Percentiles rank a stretch among this genome's conserved stretches.
Conservation (phyloP, 2,329 filamentous ascomycete genomes). For the Aspergillus uvarum region DNA sequence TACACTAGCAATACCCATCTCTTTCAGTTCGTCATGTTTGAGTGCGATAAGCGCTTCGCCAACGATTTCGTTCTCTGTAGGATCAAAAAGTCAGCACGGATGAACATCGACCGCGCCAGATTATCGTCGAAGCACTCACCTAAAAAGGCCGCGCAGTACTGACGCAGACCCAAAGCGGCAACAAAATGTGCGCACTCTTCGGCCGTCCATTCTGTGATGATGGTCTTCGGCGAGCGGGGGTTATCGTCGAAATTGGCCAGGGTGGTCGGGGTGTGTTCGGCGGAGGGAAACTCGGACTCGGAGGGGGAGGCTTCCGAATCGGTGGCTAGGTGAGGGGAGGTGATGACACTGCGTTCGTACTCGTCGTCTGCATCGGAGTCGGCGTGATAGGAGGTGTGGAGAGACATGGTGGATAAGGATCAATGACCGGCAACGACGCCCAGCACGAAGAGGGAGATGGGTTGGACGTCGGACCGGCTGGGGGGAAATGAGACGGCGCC, state of each 20-base stretch:
- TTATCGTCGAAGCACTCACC: slow-evolving; percentile 57
- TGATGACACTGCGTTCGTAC: slow-evolving; percentile 61
- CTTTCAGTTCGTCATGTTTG: slow-evolving; percentile 89
- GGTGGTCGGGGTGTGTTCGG: slow-evolving; percentile 63
- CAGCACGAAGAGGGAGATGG: slow-evolving; percentile 10
- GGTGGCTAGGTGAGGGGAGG: slow-evolving; percentile 56
- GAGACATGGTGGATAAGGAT: slow-evolving; percentile 37
- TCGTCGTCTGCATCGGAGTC: slow-evolving; percentile 67
- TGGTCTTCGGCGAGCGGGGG: slow-evolving; percentile 54
- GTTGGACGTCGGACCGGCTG: slow-evolving; percentile 16
- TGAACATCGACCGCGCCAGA: background rate
- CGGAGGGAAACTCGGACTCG: slow-evolving; percentile 58
- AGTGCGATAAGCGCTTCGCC: slow-evolving; percentile 87
- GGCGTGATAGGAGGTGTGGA: slow-evolving; percentile 56
- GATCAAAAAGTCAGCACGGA: slow-evolving; percentile 7
- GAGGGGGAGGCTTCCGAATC: slow-evolving; percentile 59
- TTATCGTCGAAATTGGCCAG: slow-evolving; percentile 54
- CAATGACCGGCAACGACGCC: slow-evolving; percentile 16
- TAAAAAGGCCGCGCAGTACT: slow-evolving; percentile 80
- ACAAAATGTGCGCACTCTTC: slow-evolving; percentile 92
- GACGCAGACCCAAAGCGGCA: slow-evolving; percentile 71
- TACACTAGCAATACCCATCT: slow-evolving; percentile 89
- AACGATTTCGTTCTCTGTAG: slow-evolving; percentile 86
- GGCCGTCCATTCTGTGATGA: slow-evolving; percentile 64
- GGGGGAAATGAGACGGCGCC: slow-evolving; percentile 6